Base-by-base conservation (phyloP, 345 rosid genomes). In the Atalantia buxifolia region DNA sequence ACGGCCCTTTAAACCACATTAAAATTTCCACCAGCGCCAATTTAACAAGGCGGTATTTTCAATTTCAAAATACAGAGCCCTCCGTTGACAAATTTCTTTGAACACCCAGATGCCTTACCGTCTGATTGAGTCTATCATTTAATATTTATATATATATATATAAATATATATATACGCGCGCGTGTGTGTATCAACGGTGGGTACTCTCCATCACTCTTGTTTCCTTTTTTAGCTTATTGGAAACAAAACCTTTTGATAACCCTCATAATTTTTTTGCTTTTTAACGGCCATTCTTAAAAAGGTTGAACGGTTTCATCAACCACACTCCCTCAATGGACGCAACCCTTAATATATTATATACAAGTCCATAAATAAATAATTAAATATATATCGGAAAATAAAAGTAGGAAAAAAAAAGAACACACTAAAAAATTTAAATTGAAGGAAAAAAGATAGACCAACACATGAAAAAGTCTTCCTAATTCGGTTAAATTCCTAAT, bases 191-290 rank as follows among this genome's bases (percentile, higher is more conserved):
- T 35, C 1, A n/a, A 59, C 55, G 19, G 56, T 24, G 55, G 55
- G 56, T 65, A 77, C 69, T 38, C 27, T 19, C 25, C 73, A 33
- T 71, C 70, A 84, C 81, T 33, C 66, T 31, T 9, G 31, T 38
- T 12, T 45, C 33, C 30, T 21, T 69, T 71, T 64, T 71, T 64
- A 21, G 24, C 53, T 79, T n/a, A 67, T 24, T 56, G 22, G 69
- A 56, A 14, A 35, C 55, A 64, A 30, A 30, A 31, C 66, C 5
- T 64, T 64, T 16, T 7, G 68, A 19, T 16, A 30, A 2, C 40
- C 40, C 35, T 87, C 88, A 83, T 77, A 75, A 80, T 73, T 40
- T 73, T 81, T 40, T 81, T 81, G 88, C 90, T 78, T 80, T 80
- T 78, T 74, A 83, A 81, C 83, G 80, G 78, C 86, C 81, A 50